A percentile compares a stretch with the other conserved stretches of the same genome.
These are phyloP conservation scores for Anthracocystis panici-leucophaei DNA, from an alignment of 1,284 basidiomycete genomes.

Conservation along the genomic window DNA sequence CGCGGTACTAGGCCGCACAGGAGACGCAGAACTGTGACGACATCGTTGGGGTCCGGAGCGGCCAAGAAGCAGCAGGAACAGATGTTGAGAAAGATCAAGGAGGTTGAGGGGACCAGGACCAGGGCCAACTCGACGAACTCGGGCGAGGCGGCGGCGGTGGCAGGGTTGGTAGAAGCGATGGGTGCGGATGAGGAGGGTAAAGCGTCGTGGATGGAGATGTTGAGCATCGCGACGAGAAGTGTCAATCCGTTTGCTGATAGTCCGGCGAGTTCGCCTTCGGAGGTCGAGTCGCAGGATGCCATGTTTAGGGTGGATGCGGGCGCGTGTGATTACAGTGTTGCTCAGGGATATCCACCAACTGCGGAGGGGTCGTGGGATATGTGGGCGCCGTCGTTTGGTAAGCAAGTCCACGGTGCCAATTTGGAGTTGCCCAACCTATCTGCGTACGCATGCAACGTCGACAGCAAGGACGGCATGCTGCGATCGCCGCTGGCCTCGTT, in stretches of 20 bases:
- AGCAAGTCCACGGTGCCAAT: constrained; percentile 6
- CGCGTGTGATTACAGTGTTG: constrained; percentile 38
- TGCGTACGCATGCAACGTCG: constrained; percentile 24
- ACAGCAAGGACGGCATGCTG: constrained; percentile 21
- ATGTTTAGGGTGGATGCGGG: constrained; percentile 37
- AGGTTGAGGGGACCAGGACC: constrained; percentile 26
- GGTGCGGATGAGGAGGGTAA: constrained; percentile 9
- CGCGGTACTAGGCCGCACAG: constrained; percentile 47
- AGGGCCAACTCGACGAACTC: constrained; percentile 42
- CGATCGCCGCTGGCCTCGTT: constrained; percentile 22
- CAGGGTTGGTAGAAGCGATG: constrained; percentile 3
- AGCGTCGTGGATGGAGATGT: constrained; percentile 51
- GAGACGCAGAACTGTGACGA: constrained; percentile 44
- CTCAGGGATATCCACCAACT: not conserved
- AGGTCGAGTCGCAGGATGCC: constrained; percentile 31
- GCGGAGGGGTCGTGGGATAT: constrained; percentile 23
- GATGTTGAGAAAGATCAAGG: constrained; percentile 36
- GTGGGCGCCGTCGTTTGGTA: constrained; percentile 30
- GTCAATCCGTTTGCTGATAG: constrained; percentile 44
- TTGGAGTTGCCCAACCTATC: constrained; percentile 23
- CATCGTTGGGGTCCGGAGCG: constrained; percentile 38
- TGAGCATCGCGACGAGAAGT: constrained; percentile 36
- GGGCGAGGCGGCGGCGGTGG: constrained; percentile 5
- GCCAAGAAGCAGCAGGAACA: constrained; percentile 45
- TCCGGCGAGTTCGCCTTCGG: constrained; percentile 35